phyloP scores from a whole-genome alignment of 495 filamentous ascomycete species.

The Penicillium herquei region DNA sequence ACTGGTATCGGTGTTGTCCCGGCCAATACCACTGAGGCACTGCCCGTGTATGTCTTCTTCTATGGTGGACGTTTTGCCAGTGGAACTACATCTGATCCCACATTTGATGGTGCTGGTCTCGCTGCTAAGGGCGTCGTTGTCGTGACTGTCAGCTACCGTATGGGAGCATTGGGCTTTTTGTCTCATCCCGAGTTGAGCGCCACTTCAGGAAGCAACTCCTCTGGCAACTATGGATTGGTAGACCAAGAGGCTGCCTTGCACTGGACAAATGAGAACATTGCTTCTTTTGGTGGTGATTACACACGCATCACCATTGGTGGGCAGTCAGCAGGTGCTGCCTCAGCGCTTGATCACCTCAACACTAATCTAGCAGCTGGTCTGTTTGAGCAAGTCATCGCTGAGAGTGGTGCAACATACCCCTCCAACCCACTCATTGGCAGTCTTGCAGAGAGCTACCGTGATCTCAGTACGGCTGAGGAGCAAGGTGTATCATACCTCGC shows the following conservation, averaged over 20 bases:
- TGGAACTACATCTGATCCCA: conserved; percentile 12
- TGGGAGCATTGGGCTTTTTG: conserved; percentile 24
- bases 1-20: background rate
- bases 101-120: conserved; percentile 20
- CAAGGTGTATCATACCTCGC: conserved; percentile 1
- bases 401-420: background rate
- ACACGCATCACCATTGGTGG: background rate
- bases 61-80: conserved; percentile 26
- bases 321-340: background rate
- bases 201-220: background rate
- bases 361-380: background rate
- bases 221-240: conserved; percentile 1
- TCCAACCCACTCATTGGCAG: background rate
- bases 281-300: conserved; percentile 3
- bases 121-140: conserved; percentile 21
- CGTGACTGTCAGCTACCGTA: conserved; percentile 25
- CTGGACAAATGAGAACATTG: conserved; percentile 3
- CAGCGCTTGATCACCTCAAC: background rate
- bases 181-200: background rate
- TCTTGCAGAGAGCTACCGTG: background rate
- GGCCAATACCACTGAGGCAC: background rate
- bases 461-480: background rate
- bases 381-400: background rate
- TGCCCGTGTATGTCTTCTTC: conserved; percentile 31
- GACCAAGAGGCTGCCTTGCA: background rate